Conservation (phyloP, 2,329 filamentous ascomycete genomes). For the Pestalotiopsis fici region DNA sequence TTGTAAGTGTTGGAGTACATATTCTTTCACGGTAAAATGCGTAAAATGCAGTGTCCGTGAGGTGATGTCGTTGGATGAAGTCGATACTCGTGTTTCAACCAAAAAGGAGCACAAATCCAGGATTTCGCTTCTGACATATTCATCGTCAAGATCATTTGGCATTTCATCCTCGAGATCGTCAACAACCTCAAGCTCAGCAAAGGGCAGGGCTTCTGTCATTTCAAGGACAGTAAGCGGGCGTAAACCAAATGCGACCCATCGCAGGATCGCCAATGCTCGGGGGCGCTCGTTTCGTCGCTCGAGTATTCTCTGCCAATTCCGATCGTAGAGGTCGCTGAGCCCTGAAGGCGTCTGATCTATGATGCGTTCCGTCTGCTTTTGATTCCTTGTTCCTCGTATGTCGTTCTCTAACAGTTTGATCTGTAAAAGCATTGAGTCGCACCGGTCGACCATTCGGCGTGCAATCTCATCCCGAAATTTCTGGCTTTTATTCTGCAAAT, state of each 20-base stretch:
- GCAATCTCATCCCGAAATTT: conserved; percentile 18
- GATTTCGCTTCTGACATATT: not conserved
- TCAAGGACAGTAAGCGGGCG: conserved; percentile 20
- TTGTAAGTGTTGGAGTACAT: not conserved
- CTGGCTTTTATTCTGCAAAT: conserved; percentile 26
- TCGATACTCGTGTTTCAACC: not conserved
- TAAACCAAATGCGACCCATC: conserved; percentile 26
- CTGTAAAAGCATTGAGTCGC: conserved; percentile 35
- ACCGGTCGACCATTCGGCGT: conserved; percentile 23
- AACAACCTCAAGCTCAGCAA: not conserved
- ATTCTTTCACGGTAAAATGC: not conserved
- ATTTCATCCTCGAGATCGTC: not conserved
- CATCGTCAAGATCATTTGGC: not conserved
- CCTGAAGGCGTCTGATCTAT: conserved; percentile 27
- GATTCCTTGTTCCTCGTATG: conserved; percentile 24
- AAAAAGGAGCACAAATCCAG: not conserved
- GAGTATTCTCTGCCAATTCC: conserved; percentile 11
- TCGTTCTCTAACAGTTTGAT: conserved; percentile 28
- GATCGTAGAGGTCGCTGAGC: conserved; percentile 29
- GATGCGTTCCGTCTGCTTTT: conserved; percentile 25
- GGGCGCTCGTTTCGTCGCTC: conserved; percentile 23
- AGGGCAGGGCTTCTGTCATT: conserved; percentile 22
- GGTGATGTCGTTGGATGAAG: not conserved
- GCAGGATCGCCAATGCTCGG: conserved; percentile 28
- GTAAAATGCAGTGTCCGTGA: not conserved